Evolutionary conservation across 768 basidiomycete species (phyloP), one percentile per base, ranked within the genome.

Genomic region (Kwoniella botswanensis): DNA sequence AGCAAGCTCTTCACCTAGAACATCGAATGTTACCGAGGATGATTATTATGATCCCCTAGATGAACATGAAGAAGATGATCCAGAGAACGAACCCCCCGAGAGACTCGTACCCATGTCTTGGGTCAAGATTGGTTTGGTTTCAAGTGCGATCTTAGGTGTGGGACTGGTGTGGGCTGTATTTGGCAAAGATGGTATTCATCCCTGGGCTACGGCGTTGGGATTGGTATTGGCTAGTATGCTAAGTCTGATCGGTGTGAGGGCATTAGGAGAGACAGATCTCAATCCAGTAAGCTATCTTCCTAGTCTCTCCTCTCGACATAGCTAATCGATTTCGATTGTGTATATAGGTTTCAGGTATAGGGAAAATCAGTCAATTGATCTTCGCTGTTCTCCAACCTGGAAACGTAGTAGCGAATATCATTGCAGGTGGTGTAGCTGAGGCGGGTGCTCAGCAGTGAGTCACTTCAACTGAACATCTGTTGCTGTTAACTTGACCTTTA

Each of bases 361-460:
- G 96, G 1, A 98, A 98, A 83, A 90, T 98, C 72, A 93, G 92
- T 22, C 96, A 98, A 78, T 86, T 98, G 18, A 86, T 97, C 70
- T 98, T 98, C 76, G 94, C 94, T 7, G 91, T 95, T 86, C 88
- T 97, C 52, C 93, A 95, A 79, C 94, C 94, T 2, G 92, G 93
- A 24, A 96, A 96, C 78, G 89, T 97, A 21, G 93, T 97, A n/a
- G 96, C 96, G 0, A 98, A 98, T 79, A 92, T 98, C 78, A 93
- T 98, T 56, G 96, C 96, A 1, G 95, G 95, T 4, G 94, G 93
- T 41, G 93, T 97, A n/a, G 91, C 93, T 2, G 94, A 83, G 67
- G 75, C 80, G 22, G 75, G 78, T 43, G 74, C 76, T 26, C 79
- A 79, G 44, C 77, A 79, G 71, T 75, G 15, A 63, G 72, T 71